Evolutionary conservation across 352 stramenopile genomes (phyloP).

Genomic region (Ophiocytium majus): DNA sequence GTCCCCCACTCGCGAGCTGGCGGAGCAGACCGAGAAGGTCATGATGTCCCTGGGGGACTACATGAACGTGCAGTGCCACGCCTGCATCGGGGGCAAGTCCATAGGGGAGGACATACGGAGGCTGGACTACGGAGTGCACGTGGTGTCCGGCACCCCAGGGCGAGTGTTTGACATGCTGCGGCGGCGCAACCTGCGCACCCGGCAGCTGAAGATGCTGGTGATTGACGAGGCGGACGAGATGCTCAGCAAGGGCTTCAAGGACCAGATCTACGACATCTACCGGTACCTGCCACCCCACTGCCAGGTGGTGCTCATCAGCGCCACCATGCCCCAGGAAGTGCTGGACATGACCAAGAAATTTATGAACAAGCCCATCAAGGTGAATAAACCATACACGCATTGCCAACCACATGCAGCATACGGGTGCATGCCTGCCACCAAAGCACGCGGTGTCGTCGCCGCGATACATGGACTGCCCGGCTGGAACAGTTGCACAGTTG

Average conservation of each 20-base stretch:
- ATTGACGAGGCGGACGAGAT: conserved; percentile 98
- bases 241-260: conserved; percentile 95
- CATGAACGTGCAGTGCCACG: conserved; percentile 95
- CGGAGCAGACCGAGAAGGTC: conserved; percentile 93
- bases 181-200: conserved; percentile 79
- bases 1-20: conserved; percentile 91
- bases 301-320: conserved; percentile 89
- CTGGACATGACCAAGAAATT: conserved; percentile 94
- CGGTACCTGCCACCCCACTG: conserved; percentile 77
- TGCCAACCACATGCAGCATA: too few relatives aligned
- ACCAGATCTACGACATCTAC: conserved; percentile 98
- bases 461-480: too few relatives aligned
- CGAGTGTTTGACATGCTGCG: conserved; percentile 96
- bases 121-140: conserved; percentile 78
- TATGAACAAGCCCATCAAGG: conserved; percentile 92
- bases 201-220: conserved; percentile 81
- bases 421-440: too few relatives aligned
- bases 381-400: too few relatives aligned
- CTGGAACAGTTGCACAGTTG: too few relatives aligned
- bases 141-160: conserved; percentile 93
- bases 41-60: conserved; percentile 89
- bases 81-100: conserved; percentile 90
- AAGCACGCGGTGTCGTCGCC: too few relatives aligned
- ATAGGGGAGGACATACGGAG: conserved; percentile 89
- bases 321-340: conserved; percentile 87